Percentiles rank a stretch among this genome's conserved stretches.
Evolutionary conservation across 371 early-diverging fungal species (phyloP).

Genomic region (Zopfochytrium polystomum): DNA sequence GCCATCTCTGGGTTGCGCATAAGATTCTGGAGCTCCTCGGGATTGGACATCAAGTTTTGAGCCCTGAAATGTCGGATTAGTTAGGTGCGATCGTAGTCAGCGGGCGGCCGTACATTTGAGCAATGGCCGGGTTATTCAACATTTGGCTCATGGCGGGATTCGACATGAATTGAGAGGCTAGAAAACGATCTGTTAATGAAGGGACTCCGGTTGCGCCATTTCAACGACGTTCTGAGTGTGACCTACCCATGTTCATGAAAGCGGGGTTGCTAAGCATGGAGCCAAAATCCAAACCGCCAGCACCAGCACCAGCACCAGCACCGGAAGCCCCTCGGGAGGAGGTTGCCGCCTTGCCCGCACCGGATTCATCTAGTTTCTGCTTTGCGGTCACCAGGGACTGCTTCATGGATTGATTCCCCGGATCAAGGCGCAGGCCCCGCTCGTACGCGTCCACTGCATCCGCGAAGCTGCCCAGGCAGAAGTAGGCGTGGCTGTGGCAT

Average conservation of each 20-base stretch:
- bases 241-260: slow-evolving; percentile 80
- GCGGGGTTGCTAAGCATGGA: slow-evolving; percentile 85
- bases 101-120: slow-evolving; percentile 64
- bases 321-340: slow-evolving; percentile 31
- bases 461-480: slow-evolving; percentile 73
- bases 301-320: slow-evolving; percentile 39
- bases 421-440: slow-evolving; percentile 87
- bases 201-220: too few relatives aligned
- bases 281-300: slow-evolving; percentile 52
- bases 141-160: slow-evolving; percentile 80
- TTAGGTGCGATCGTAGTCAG: slow-evolving; percentile 2
- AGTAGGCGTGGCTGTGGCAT: slow-evolving; percentile 74
- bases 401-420: slow-evolving; percentile 66
- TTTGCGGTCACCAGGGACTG: slow-evolving; percentile 42
- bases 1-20: slow-evolving; percentile 46
- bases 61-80: too few relatives aligned
- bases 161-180: slow-evolving; percentile 86
- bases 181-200: not conserved
- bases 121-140: slow-evolving; percentile 85
- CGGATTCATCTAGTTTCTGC: slow-evolving; percentile 41
- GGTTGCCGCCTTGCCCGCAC: slow-evolving; percentile 18
- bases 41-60: slow-evolving; percentile 68
- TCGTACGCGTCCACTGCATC: slow-evolving; percentile 89
- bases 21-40: slow-evolving; percentile 39
- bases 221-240: too few relatives aligned